Conservation (phyloP, 2,329 filamentous ascomycete genomes). For the Trichoderma guizhouense region DNA sequence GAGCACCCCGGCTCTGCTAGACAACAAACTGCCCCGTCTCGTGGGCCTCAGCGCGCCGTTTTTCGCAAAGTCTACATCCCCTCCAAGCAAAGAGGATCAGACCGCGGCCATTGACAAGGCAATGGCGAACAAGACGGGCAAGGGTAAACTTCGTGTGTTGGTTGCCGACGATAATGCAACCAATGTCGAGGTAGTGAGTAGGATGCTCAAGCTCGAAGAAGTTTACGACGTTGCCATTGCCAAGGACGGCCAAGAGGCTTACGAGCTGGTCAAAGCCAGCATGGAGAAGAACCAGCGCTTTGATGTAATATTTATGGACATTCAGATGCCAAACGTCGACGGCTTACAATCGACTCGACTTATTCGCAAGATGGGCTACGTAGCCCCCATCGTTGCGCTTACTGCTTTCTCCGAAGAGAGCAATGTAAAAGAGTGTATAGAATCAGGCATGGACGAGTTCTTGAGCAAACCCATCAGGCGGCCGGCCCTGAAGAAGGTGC, state of each 20-base stretch:
- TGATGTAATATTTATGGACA: slow-evolving; percentile 93
- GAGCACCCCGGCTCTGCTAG: slow-evolving; percentile 17
- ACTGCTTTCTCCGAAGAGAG: slow-evolving; percentile 89
- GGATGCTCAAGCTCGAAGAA: slow-evolving; percentile 70
- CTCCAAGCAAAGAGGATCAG: slow-evolving; percentile 52
- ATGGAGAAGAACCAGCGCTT: slow-evolving; percentile 72
- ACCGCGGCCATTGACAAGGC: slow-evolving; percentile 63
- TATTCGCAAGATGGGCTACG: slow-evolving; percentile 83
- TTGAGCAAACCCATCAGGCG: slow-evolving; percentile 72
- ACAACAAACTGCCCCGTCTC: slow-evolving; percentile 63
- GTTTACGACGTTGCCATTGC: slow-evolving; percentile 87
- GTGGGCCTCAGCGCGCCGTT: slow-evolving; percentile 82
- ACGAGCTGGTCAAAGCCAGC: slow-evolving; percentile 77
- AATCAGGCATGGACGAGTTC: slow-evolving; percentile 91
- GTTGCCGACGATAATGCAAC: slow-evolving; percentile 71
- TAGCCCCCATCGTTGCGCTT: slow-evolving; percentile 82
- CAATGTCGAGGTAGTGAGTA: slow-evolving; percentile 57
- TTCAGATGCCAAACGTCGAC: slow-evolving; percentile 92
- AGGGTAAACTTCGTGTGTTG: slow-evolving; percentile 70
- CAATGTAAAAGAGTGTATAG: slow-evolving; percentile 81
- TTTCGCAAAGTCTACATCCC: slow-evolving; percentile 51
- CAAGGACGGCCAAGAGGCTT: slow-evolving; percentile 81
- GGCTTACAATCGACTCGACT: slow-evolving; percentile 81
- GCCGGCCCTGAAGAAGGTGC: slow-evolving; percentile 80
- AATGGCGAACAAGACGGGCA: slow-evolving; percentile 56